Percentiles rank a stretch among this genome's conserved stretches.
Conservation (phyloP, 2,329 filamentous ascomycete genomes). For the Trichoderma koningii region DNA sequence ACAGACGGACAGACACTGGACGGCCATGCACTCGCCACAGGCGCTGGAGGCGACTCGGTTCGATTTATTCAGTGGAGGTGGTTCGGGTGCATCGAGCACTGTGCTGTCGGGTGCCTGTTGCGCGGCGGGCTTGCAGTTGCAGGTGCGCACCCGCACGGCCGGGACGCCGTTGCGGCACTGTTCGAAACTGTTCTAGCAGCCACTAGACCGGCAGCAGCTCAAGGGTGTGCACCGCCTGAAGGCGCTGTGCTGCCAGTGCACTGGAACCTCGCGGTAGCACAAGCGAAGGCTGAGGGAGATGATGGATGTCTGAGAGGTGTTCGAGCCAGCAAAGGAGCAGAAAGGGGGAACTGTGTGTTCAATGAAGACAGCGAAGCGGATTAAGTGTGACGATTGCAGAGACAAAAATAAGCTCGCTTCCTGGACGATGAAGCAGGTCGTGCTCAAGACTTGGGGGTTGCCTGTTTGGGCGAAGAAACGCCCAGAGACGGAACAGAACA, state of each 20-base stretch:
- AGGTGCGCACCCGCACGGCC: not conserved
- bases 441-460: too few species aligned
- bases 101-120: not conserved
- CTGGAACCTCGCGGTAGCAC: too few species aligned
- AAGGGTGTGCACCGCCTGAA: too few species aligned
- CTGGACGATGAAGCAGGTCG: not conserved
- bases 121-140: not conserved
- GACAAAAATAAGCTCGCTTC: not conserved
- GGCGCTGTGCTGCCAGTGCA: not conserved
- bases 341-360: not conserved
- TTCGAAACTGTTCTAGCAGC: not conserved
- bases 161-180: not conserved
- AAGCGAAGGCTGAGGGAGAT: not conserved
- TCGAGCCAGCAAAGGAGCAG: not conserved
- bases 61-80: not conserved
- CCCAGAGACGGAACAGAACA: not conserved
- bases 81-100: not conserved
- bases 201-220: slow-evolving; percentile 9
- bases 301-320: not conserved
- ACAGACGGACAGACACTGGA: not conserved
- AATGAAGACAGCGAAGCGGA: not conserved
- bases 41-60: slow-evolving; percentile 14
- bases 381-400: not conserved
- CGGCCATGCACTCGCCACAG: slow-evolving; percentile 6
- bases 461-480: too few species aligned